Evolutionary conservation across 306 rosid species (phyloP).

Genomic region (Lagenaria siceraria): DNA sequence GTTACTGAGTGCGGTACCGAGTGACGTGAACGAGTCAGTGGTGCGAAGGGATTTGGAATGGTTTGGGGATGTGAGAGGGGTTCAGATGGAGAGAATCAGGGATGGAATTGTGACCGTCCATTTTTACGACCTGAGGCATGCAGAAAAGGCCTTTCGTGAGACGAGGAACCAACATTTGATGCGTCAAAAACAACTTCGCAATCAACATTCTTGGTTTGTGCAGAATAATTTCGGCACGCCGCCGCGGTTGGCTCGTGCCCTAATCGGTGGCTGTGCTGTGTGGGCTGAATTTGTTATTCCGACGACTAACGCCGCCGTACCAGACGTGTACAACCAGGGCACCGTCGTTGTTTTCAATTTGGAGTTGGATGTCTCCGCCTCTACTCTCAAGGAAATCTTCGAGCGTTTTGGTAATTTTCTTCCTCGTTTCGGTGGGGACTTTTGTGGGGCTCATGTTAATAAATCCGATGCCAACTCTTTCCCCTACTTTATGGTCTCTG

Average conservation of each 20-base stretch:
- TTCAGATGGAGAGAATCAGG: slow-evolving; percentile 42
- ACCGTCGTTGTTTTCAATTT: slow-evolving; percentile 63
- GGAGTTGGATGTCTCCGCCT: slow-evolving; percentile 29
- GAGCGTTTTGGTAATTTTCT: slow-evolving; percentile 49
- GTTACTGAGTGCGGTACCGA: slow-evolving; percentile 31
- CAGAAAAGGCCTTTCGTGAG: slow-evolving; percentile 45
- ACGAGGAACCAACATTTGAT: slow-evolving; percentile 43
- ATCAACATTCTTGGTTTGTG: slow-evolving; percentile 12
- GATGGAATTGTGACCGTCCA: slow-evolving; percentile 59
- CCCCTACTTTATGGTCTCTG: not conserved
- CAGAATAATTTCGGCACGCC: not conserved
- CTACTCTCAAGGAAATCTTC: slow-evolving; percentile 28
- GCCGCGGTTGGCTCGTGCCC: slow-evolving; percentile 30
- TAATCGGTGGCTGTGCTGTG: slow-evolving; percentile 27
- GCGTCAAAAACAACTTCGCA: slow-evolving; percentile 25
- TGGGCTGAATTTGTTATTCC: slow-evolving; percentile 70
- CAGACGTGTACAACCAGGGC: slow-evolving; percentile 61
- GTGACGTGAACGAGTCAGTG: slow-evolving; percentile 29
- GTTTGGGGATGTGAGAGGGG: slow-evolving; percentile 63
- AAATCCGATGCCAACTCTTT: not conserved
- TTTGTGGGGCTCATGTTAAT: not conserved
- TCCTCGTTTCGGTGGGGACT: not conserved
- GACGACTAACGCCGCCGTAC: slow-evolving; percentile 21
- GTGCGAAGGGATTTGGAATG: slow-evolving; percentile 36
- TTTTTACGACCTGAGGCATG: slow-evolving; percentile 62